phyloP scores from a whole-genome alignment of 73 alveolate genomes.

The Blepharisma stoltei region DNA sequence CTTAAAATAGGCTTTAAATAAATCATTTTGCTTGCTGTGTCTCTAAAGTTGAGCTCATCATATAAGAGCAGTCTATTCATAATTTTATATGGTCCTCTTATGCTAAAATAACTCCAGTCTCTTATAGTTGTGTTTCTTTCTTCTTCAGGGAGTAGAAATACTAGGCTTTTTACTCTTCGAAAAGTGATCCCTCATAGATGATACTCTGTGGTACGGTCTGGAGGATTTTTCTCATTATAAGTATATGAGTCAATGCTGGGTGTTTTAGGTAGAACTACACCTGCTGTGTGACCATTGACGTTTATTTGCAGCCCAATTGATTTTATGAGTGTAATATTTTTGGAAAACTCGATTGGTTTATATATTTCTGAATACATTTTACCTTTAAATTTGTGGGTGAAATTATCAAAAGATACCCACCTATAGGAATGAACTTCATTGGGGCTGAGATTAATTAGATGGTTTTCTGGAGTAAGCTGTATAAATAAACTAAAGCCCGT shows the following conservation, averaged over 20 bases:
- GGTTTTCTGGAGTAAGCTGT: neutral
- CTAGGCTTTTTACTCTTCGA: neutral
- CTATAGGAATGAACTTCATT: slow-evolving; percentile 3
- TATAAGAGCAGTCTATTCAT: neutral
- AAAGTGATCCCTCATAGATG: neutral
- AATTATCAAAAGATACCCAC: neutral
- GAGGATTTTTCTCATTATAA: too few species aligned
- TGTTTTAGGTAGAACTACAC: neutral
- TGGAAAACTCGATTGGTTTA: neutral
- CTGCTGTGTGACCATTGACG: neutral
- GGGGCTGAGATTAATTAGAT: neutral
- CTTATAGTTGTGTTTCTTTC: neutral
- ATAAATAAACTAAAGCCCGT: too few species aligned
- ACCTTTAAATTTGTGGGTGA: neutral
- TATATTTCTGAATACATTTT: neutral
- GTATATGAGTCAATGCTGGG: neutral
- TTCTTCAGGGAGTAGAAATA: neutral
- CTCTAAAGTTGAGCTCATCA: too few species aligned
- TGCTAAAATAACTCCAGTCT: neutral
- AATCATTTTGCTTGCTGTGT: too few species aligned
- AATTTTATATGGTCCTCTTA: neutral
- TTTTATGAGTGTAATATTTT: neutral
- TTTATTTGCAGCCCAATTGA: neutral
- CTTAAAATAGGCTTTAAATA: too few species aligned
- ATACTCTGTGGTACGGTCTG: neutral